A percentile compares a stretch with the other conserved stretches of the same genome.
Conservation (phyloP, 352 stramenopile genomes). For the Globisporangium acanthophoron region DNA sequence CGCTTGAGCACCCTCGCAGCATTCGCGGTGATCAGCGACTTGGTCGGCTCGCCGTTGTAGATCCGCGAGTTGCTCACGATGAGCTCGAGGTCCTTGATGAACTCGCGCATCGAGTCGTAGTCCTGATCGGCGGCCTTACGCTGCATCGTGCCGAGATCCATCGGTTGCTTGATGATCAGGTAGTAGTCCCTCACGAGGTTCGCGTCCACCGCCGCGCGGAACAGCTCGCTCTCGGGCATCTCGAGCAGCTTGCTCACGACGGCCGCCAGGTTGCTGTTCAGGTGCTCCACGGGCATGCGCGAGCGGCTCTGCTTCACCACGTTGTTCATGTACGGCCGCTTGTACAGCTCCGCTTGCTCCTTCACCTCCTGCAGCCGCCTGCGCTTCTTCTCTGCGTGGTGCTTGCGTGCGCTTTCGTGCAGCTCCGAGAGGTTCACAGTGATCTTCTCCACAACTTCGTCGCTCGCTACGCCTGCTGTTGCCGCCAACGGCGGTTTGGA, state of each 20-base stretch:
- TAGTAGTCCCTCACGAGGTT: conserved; percentile 70
- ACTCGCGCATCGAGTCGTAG: conserved; percentile 84
- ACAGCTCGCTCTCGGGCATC: conserved; percentile 78
- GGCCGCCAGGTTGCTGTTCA: conserved; percentile 61
- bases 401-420: conserved; percentile 65
- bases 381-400: conserved; percentile 76
- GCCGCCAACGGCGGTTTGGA: conserved; percentile 14
- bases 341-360: conserved; percentile 77
- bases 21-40: conserved; percentile 72
- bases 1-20: conserved; percentile 69
- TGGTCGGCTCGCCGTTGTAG: conserved; percentile 70
- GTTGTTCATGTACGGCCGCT: conserved; percentile 70
- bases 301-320: conserved; percentile 68
- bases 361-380: conserved; percentile 69
- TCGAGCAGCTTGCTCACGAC: conserved; percentile 62
- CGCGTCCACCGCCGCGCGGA: conserved; percentile 61
- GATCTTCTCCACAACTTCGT: conserved; percentile 37
- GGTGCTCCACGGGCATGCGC: conserved; percentile 66
- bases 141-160: conserved; percentile 69
- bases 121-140: conserved; percentile 55
- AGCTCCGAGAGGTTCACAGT: conserved; percentile 75
- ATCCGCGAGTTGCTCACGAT: conserved; percentile 82
- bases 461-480: not conserved
- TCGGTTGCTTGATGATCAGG: conserved; percentile 80
- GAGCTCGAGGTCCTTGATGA: conserved; percentile 82